Evolutionary conservation across 2,329 filamentous ascomycete genomes (phyloP).

Genomic region (Boeremia lycopersici): DNA sequence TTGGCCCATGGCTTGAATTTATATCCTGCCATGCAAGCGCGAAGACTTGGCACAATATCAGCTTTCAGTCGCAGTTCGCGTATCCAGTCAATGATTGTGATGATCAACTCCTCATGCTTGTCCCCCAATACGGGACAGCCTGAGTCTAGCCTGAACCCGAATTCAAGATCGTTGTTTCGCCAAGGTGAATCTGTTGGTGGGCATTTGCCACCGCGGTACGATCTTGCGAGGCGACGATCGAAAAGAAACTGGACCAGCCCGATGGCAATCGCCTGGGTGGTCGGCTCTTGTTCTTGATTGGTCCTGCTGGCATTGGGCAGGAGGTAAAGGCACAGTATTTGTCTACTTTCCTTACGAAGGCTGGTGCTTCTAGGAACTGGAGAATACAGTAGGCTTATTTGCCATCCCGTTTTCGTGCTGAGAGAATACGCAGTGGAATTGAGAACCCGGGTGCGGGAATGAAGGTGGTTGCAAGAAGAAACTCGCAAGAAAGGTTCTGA

Average conservation of each 20-base stretch:
- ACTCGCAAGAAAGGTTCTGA: background rate
- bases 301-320: background rate
- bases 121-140: background rate
- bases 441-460: background rate
- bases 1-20: background rate
- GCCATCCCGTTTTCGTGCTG: background rate
- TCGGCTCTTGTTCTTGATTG: background rate
- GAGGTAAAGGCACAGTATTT: background rate
- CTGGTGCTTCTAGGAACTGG: background rate
- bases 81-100: background rate
- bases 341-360: background rate
- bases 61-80: background rate
- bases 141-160: background rate
- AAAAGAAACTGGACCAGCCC: background rate
- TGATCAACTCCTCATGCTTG: background rate
- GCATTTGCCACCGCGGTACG: background rate
- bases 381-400: background rate
- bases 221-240: background rate
- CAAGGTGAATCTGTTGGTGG: background rate
- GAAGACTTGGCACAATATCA: background rate
- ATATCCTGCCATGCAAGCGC: background rate
- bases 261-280: background rate
- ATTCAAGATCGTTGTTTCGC: background rate
- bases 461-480: background rate
- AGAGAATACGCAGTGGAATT: background rate